A percentile compares a stretch with the other conserved stretches of the same genome.
phyloP scores from a whole-genome alignment of 2,329 filamentous ascomycete species.

The Ascochyta lentis region DNA sequence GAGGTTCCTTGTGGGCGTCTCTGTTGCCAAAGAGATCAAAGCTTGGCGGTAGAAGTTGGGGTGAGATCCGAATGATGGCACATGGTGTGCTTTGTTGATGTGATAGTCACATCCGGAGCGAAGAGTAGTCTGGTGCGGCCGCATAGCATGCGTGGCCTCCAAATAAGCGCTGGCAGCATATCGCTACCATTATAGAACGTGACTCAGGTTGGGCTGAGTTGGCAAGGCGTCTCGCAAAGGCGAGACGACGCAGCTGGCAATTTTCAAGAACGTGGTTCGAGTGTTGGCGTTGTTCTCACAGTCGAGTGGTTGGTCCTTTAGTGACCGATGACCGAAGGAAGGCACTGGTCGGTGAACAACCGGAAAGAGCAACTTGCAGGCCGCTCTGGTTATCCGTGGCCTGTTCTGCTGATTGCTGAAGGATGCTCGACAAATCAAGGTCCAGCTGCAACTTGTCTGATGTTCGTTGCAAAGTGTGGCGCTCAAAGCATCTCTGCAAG shows the following conservation, averaged over 20 bases:
- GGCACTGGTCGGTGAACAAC: conserved; percentile 4
- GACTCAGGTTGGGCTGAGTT: conserved; percentile 9
- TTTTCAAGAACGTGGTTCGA: conserved; percentile 4
- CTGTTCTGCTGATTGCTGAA: background rate
- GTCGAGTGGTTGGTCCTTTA: conserved; percentile 1
- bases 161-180: background rate
- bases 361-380: conserved; percentile 4
- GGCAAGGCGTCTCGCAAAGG: conserved; percentile 7
- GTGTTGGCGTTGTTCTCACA: background rate
- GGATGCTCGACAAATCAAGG: background rate
- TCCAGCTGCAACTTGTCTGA: background rate
- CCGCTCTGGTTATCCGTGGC: background rate
- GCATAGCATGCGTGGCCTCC: background rate
- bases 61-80: background rate
- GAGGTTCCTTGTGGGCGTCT: background rate
- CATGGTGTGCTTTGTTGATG: background rate
- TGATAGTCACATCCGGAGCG: background rate
- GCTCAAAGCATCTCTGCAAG: background rate
- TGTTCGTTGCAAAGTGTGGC: background rate
- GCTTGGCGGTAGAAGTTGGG: background rate
- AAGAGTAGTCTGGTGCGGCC: conserved; percentile 3
- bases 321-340: conserved; percentile 4
- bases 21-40: background rate
- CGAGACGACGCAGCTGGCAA: background rate
- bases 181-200: conserved; percentile 3